Percentiles rank a stretch among this genome's conserved stretches.
phyloP scores from a whole-genome alignment of 768 basidiomycete genomes.

The Candolleomyces efflorescens region DNA sequence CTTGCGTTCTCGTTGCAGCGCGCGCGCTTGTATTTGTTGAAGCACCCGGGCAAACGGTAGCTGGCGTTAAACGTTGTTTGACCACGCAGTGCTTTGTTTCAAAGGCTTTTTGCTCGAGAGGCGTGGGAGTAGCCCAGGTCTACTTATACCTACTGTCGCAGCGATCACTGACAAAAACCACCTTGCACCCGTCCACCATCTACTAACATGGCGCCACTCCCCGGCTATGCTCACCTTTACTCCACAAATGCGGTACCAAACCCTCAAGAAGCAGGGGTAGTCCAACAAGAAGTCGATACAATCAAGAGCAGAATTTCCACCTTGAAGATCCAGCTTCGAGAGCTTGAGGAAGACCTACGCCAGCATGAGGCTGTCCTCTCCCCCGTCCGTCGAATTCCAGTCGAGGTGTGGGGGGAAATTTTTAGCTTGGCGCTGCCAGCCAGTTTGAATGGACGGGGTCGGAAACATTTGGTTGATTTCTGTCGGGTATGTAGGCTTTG shows the following conservation, averaged over 20 bases:
- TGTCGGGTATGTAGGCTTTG: not conserved
- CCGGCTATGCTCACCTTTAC: not conserved
- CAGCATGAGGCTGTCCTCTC: not conserved
- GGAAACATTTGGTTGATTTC: not conserved
- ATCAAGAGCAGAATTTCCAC: not conserved
- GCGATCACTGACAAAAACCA: no score
- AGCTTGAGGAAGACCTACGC: not conserved
- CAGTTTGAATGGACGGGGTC: not conserved
- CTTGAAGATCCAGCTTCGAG: not conserved
- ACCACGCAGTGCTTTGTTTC: no score
- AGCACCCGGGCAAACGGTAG: no score
- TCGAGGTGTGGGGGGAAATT: not conserved
- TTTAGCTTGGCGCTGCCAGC: not conserved
- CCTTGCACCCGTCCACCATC: not conserved
- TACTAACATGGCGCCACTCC: not conserved
- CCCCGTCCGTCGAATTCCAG: not conserved
- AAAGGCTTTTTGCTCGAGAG: no score
- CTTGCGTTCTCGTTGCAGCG: no score
- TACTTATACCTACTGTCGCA: no score
- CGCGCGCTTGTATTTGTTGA: no score
- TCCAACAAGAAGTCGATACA: not conserved
- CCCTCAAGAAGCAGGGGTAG: not conserved
- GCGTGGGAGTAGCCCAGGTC: no score
- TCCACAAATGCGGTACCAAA: not conserved
- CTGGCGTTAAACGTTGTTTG: no score